Evolutionary conservation across 345 rosid species (phyloP).

Genomic region (Gossypioides kirkii): DNA sequence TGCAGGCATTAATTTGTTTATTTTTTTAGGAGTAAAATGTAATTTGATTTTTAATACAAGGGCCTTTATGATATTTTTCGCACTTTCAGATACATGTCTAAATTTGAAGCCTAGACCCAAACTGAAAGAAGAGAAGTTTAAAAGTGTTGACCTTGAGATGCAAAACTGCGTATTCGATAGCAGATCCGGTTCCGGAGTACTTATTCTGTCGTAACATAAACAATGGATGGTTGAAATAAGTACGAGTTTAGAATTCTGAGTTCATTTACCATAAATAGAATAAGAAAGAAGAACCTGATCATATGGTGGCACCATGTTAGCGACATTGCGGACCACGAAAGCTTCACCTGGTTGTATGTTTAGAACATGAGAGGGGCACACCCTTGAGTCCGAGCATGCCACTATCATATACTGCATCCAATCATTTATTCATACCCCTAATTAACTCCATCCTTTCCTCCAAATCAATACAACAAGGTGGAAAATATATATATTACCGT

Average conservation of each 20-base stretch:
- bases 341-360: slow-evolving; percentile 94
- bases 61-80: too few species aligned
- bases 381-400: slow-evolving; percentile 95
- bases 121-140: background rate
- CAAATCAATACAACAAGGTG: background rate
- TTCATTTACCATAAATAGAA: too few species aligned
- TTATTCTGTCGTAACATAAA: slow-evolving; percentile 15
- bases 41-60: too few species aligned
- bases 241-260: too few species aligned
- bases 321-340: slow-evolving; percentile 82
- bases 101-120: background rate
- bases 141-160: slow-evolving; percentile 68
- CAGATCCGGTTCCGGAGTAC: slow-evolving; percentile 70
- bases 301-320: slow-evolving; percentile 81
- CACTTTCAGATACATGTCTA: too few species aligned
- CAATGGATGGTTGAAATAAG: too few species aligned
- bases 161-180: slow-evolving; percentile 86
- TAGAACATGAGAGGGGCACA: slow-evolving; percentile 87
- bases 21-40: too few species aligned
- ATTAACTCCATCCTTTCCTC: background rate
- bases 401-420: slow-evolving; percentile 76
- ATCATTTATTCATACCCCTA: background rate
- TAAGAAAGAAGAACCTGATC: slow-evolving; percentile 37
- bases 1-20: too few species aligned
- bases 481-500: slow-evolving; percentile 3